Evolutionary conservation across 2,329 filamentous ascomycete genomes (phyloP).

Genomic region (Paradendryphiella salina): DNA sequence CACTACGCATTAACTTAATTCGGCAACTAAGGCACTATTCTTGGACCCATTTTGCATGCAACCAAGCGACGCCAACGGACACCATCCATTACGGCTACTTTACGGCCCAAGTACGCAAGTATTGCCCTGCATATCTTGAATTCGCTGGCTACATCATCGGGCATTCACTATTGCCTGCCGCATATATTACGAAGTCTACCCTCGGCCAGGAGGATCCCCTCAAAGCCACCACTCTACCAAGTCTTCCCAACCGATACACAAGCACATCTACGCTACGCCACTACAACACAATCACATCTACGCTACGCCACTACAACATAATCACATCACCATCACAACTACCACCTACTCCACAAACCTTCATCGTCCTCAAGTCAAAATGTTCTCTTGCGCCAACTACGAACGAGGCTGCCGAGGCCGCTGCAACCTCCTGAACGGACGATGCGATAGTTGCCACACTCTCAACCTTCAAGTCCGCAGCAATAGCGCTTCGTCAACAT

Average conservation of each 20-base stretch:
- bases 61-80: conserved; percentile 30
- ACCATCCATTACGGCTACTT: conserved; percentile 23
- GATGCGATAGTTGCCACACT: conserved; percentile 46
- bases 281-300: neutral
- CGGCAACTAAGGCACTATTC: conserved; percentile 11
- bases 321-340: conserved; percentile 1
- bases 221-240: conserved; percentile 4
- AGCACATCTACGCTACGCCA: neutral
- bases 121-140: conserved; percentile 30
- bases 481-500: conserved; percentile 39
- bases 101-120: conserved; percentile 25
- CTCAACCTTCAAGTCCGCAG: conserved; percentile 47
- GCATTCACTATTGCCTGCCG: conserved; percentile 26
- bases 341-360: neutral
- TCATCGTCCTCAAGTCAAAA: conserved; percentile 25
- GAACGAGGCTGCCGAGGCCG: conserved; percentile 50
- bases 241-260: conserved; percentile 3
- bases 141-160: conserved; percentile 35
- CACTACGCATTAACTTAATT: conserved; percentile 3
- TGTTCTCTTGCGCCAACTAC: conserved; percentile 53
- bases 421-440: conserved; percentile 45
- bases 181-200: conserved; percentile 30
- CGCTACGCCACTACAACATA: neutral
- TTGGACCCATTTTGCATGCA: conserved; percentile 23
- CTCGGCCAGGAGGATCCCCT: conserved; percentile 1